A percentile compares a stretch with the other conserved stretches of the same genome.
Evolutionary conservation across 148 eudicot genomes (phyloP).

Genomic region (Selenicereus undatus): DNA sequence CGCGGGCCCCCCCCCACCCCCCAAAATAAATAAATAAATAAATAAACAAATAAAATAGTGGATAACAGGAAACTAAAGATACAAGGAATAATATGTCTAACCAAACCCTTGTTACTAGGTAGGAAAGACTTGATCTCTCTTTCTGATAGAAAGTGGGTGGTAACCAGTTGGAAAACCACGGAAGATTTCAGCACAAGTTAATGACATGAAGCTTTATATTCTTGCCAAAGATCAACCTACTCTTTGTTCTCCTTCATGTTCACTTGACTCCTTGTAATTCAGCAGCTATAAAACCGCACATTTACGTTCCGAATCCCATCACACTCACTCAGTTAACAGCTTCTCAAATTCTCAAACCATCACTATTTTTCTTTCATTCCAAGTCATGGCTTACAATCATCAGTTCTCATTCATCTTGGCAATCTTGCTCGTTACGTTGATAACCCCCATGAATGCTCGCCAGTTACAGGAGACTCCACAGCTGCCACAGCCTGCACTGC

Average conservation of each 20-base stretch:
- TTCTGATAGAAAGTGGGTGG: constrained; percentile 9
- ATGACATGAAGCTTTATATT: neutral
- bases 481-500: constrained; percentile 15
- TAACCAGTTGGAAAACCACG: neutral
- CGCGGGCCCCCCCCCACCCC: no score
- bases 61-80: neutral
- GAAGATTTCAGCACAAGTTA: constrained; percentile 12
- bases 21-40: no score
- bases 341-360: neutral
- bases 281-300: constrained; percentile 12
- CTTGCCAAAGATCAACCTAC: constrained; percentile 15
- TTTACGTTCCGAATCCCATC: neutral
- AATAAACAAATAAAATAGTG: neutral
- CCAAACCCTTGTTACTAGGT: neutral
- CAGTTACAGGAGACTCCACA: neutral
- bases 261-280: neutral
- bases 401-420: neutral
- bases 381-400: constrained; percentile 11
- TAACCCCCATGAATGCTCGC: constrained; percentile 16
- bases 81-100: neutral
- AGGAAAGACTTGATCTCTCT: neutral
- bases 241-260: neutral
- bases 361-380: neutral
- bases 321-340: neutral
- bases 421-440: neutral